Percentiles rank a stretch among this genome's conserved stretches.
phyloP scores from a whole-genome alignment of 495 filamentous ascomycete genomes.

The Evansstolkia leycettana region DNA sequence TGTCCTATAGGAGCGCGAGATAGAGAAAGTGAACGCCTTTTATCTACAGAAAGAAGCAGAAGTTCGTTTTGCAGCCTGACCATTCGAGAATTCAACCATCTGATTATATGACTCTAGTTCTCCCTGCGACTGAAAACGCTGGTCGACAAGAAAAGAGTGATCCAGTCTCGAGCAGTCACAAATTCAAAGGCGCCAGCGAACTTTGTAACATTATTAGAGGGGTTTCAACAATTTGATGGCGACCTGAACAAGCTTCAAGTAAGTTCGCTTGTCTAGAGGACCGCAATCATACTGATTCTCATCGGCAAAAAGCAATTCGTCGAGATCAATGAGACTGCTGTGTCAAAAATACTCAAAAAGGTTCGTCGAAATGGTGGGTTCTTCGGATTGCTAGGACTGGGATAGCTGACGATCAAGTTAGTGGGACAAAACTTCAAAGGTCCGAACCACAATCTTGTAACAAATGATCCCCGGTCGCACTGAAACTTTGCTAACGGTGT shows the following conservation, averaged over 20 bases:
- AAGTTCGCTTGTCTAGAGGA: conserved; percentile 1
- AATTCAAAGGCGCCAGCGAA: conserved; percentile 78
- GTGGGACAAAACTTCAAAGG: conserved; percentile 99
- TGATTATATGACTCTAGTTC: conserved; percentile 42
- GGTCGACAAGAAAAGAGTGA: conserved; percentile 82
- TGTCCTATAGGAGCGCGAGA: conserved; percentile 69
- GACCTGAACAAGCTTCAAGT: conserved; percentile 90
- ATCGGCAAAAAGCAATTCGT: conserved; percentile 66
- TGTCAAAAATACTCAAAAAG: conserved; percentile 98
- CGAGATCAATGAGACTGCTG: conserved; percentile 91
- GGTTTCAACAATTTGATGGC: conserved; percentile 90
- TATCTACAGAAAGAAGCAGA: conserved; percentile 98
- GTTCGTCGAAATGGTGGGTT: conserved; percentile 20
- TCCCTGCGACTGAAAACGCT: conserved; percentile 83
- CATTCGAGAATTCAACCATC: not conserved
- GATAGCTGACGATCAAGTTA: conserved; percentile 19
- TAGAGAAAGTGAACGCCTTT: conserved; percentile 97
- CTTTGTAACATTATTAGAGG: conserved; percentile 88
- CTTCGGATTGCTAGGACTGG: not conserved
- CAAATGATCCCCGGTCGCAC: conserved; percentile 1
- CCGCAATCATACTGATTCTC: conserved; percentile 1
- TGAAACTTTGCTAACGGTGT: conserved; percentile 11
- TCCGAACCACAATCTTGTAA: conserved; percentile 16
- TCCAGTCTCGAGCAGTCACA: conserved; percentile 61
- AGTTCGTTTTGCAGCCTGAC: conserved; percentile 38